Evolutionary conservation across 148 eudicot species (phyloP).

Genomic region (Suaeda aralocaspica): DNA sequence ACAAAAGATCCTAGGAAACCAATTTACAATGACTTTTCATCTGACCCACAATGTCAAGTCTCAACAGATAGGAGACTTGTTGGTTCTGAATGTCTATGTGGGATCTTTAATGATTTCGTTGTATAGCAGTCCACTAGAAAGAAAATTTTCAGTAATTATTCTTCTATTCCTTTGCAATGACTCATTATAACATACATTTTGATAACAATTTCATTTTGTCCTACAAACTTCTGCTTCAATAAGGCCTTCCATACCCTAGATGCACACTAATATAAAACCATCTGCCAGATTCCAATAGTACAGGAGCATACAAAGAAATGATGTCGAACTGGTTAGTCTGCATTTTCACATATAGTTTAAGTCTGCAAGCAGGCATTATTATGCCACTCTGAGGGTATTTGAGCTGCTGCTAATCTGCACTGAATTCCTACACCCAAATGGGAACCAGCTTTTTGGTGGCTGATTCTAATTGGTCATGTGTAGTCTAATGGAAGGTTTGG

Average conservation of each 20-base stretch:
- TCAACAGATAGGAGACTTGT: no score
- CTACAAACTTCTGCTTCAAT: background rate
- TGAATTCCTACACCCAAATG: background rate
- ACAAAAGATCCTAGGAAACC: background rate
- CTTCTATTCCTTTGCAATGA: no score
- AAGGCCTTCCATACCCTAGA: background rate
- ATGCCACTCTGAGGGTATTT: background rate
- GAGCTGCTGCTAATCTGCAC: background rate
- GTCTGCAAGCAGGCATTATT: no score
- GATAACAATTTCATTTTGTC: background rate
- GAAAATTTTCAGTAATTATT: no score
- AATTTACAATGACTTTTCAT: background rate
- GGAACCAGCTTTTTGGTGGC: background rate
- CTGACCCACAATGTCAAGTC: no score
- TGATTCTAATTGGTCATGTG: background rate
- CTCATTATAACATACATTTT: background rate
- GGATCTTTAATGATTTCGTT: no score
- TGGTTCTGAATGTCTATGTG: no score
- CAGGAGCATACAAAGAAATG: background rate
- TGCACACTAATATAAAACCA: background rate
- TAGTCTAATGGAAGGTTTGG: background rate
- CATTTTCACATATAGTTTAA: no score
- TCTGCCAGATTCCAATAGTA: background rate
- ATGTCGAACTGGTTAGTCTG: background rate
- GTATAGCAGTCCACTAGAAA: no score